Evolutionary conservation across 1,284 basidiomycete genomes (phyloP).

Genomic region (Pseudozyma pruni): DNA sequence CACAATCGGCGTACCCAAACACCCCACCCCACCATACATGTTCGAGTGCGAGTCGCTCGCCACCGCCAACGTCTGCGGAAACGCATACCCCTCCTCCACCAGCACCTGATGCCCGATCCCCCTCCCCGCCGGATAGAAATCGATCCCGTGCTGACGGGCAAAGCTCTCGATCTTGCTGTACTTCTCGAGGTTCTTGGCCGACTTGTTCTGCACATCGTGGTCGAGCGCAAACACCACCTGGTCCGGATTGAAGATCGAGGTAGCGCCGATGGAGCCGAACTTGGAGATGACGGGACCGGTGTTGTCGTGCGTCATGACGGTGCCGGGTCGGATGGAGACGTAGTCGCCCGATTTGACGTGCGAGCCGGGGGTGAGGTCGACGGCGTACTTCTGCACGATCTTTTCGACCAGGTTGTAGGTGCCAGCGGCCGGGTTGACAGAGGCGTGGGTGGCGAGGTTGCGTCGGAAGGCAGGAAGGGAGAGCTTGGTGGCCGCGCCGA

Average conservation of each 20-base stretch:
- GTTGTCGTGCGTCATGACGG: conserved; percentile 83
- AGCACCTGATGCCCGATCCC: conserved; percentile 80
- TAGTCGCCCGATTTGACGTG: conserved; percentile 92
- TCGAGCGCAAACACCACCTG: conserved; percentile 97
- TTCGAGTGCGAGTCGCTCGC: conserved; percentile 98
- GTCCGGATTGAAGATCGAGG: conserved; percentile 80
- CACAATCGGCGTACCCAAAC: conserved; percentile 91
- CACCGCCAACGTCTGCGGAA: conserved; percentile 70
- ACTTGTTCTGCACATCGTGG: conserved; percentile 98
- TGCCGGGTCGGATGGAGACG: conserved; percentile 96
- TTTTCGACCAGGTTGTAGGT: conserved; percentile 81
- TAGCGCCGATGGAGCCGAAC: conserved; percentile 94
- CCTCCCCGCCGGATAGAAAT: conserved; percentile 96
- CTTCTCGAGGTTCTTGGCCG: conserved; percentile 90
- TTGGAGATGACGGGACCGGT: conserved; percentile 93
- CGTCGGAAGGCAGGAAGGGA: conserved; percentile 18
- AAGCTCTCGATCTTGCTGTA: conserved; percentile 93
- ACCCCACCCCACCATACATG: conserved; percentile 98
- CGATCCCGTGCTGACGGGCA: conserved; percentile 83
- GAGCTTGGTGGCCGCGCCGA: conserved; percentile 17
- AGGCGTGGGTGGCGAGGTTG: conserved; percentile 39
- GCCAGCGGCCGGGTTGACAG: conserved; percentile 31
- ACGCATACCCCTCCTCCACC: conserved; percentile 66
- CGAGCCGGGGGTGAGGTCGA: conserved; percentile 77
- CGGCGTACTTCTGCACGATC: conserved; percentile 95